Base-by-base conservation (phyloP, 768 basidiomycete genomes). In the Kwoniella sp. region DNA sequence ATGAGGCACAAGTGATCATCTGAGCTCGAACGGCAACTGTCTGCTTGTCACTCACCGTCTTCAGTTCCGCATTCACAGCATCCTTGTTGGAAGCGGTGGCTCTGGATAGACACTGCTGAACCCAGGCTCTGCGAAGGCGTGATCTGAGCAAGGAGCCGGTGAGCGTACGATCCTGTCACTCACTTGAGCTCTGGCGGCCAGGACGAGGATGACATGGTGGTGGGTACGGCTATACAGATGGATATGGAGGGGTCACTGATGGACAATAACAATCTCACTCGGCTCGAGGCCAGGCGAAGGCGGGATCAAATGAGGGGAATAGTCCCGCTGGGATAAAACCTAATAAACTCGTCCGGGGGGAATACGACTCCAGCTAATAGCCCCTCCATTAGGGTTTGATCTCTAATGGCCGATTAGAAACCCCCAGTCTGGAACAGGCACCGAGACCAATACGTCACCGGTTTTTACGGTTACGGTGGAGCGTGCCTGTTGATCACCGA, bases 61-160 rank as follows among this genome's bases (percentile, higher is more conserved):
- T 91, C 71, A 99, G 77, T 79, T 99, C 95, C 55, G 86, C 81
- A 69, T 91, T 89, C 19, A 92, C 92, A 62, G 91, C 89, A 42
- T 77, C 77, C 73, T 86, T 84, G 77, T 93, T 96, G 45, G 80
- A 75, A 59, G 91, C 86, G 15, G 88, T 88, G 80, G 93, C 92
- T 76, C 90, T 85, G 22, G 87, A 85, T 22, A 98, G 79, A 70
- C 88, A 93, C 75, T 84, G 85, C 69, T 91, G 88, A 26, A 98
- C 92, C 89, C 91, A 96, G 73, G 87, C 84, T 77, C 92, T 98
- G 51, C 11, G n/a, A 25, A 33, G 32, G 11, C 32, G 27, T 48
- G 27, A 53, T 49, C 50, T 37, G 23, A n/a, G 9, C 3, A 27
- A 14, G 42, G n/a, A 26, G n/a, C n/a, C n/a, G n/a, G n/a, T n/a